Evolutionary conservation across 1,284 basidiomycete species (phyloP).

Genomic region (Pterulicium gracile): DNA sequence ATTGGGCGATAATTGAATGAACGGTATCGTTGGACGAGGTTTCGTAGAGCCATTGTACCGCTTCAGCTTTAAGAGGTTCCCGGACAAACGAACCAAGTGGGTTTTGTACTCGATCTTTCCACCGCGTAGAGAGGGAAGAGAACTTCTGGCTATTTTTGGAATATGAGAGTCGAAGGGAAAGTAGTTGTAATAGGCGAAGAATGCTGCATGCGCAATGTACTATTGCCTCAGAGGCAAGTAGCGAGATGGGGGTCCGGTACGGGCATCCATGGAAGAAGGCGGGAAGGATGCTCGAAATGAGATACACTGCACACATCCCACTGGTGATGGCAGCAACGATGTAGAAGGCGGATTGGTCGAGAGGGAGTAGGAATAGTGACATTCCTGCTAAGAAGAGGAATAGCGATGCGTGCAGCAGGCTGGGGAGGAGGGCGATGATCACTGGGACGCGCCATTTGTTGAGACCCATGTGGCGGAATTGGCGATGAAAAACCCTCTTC

Average conservation of each 20-base stretch:
- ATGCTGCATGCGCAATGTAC: too few species aligned
- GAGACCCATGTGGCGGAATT: slow-evolving; percentile 9
- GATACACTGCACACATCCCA: neutral
- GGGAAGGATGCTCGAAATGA: neutral
- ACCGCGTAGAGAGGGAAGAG: too few species aligned
- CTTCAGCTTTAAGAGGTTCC: too few species aligned
- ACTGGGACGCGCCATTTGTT: slow-evolving; percentile 9
- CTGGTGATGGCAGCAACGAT: neutral
- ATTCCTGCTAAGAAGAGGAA: slow-evolving; percentile 11
- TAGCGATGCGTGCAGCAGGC: slow-evolving; percentile 10
- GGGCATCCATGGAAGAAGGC: neutral
- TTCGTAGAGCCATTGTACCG: too few species aligned
- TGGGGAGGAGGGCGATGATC: slow-evolving; percentile 9
- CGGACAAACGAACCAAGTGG: too few species aligned
- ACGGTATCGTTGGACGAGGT: too few species aligned
- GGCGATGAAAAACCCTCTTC: slow-evolving; percentile 8
- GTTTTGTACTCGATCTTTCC: too few species aligned
- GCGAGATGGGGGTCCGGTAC: slow-evolving; percentile 1
- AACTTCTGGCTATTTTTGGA: too few species aligned
- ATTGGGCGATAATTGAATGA: too few species aligned
- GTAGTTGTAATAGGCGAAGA: too few species aligned
- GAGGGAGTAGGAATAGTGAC: slow-evolving; percentile 6
- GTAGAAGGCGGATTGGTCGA: neutral
- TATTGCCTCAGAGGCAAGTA: too few species aligned
- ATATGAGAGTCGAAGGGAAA: too few species aligned